Base-by-base conservation (phyloP, 2,329 filamentous ascomycete species). In the Tolypocladium ovalisporum region DNA sequence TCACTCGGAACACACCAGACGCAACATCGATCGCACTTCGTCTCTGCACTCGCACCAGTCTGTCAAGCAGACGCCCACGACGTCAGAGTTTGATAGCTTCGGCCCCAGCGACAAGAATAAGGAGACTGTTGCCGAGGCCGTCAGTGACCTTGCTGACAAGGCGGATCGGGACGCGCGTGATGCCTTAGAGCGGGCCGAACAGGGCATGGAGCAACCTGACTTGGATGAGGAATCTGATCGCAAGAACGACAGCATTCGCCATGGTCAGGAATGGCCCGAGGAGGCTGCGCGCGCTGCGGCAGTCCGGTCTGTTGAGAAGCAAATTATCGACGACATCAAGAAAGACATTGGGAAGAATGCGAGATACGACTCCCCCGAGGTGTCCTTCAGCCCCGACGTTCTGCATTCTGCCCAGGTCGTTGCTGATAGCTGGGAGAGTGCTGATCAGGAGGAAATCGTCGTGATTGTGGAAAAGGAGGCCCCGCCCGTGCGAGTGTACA, bases 341-440 rank as follows among this genome's bases (percentile, higher is more conserved):
- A 71, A 79, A 49, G 76, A 81, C 62, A 76, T 84, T 15, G 76
- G 82, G 35, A 79, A 81, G 58, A 74, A 81, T 24, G 76, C 78
- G 37, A 60, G 67, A 35, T 58, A 62, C 13, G 63, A 67, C 29
- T 64, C 64, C 27, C 80, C 82, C 19, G 76, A 81, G 60, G 75
- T 76, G 2, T 34, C 32, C 54, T 15, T 49, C 29, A 81, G 58
- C 75, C 77, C 36, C 53, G 76, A 79, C 27, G 69, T 80, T 34
- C 80, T 81, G 15, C 75, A 79, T 60, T 76, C 77, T 42, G 73
- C 75, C 52, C 72, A 70, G 34, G 72, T 80, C 27, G 79, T 91
- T 52, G 88, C 85, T n/a, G 91, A 96, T 62, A 92, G 86, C 73
- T 96, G 91, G 91, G 91, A 96, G 76, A 95, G 87, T 62, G 89